Evolutionary conservation across 2,329 filamentous ascomycete genomes (phyloP), one percentile per base, ranked within the genome.

Genomic region (Nemania sp.): DNA sequence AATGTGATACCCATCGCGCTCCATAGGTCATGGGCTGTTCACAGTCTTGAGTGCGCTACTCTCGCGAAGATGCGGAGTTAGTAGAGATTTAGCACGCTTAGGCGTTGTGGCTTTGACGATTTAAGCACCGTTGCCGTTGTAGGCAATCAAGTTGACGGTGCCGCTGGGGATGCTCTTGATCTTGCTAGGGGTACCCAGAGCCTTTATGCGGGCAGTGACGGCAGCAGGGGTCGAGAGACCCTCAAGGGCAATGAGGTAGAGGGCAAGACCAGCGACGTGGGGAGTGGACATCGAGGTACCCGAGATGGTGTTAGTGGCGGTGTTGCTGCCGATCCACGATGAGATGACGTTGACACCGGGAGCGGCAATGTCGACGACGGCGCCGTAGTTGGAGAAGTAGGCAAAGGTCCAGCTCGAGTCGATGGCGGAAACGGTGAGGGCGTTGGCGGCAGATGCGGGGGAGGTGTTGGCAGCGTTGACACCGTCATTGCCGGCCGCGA

Each of bases 221-320:
- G 64, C 66, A 17, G 65, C 73, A 1, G 83, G 80, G 29, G 76
- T 77, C 5, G 63, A 65, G 43, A 78, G 71, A 35, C 71, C 67
- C 71, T 84, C 80, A 1, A 80, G 71, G 4, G 71, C 75, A 62
- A 81, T 72, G 20, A 88, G 72, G 71, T 88, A 88, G 12, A 83
- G 77, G 3, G 81, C 81, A 12, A 89, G 71, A n/a, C 87, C 87
- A 21, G 83, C 79, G 49, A 89, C 78, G 68, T 88, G 85, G 0
- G 86, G 86, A 5, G 79, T 76, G 1, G 86, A 83, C 85, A 88
- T 87, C 35, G 81, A 85, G 5, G 87, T 89, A 43, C 86, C 87
- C 13, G 77, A 81, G 68, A 86, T 77, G 17, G 68, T 77, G 45
- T 74, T 73, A 3, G 71, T 80, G 21, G 81, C 70, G 12, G 40